phyloP scores from a whole-genome alignment of 148 eudicot species.

The Simmondsia chinensis region DNA sequence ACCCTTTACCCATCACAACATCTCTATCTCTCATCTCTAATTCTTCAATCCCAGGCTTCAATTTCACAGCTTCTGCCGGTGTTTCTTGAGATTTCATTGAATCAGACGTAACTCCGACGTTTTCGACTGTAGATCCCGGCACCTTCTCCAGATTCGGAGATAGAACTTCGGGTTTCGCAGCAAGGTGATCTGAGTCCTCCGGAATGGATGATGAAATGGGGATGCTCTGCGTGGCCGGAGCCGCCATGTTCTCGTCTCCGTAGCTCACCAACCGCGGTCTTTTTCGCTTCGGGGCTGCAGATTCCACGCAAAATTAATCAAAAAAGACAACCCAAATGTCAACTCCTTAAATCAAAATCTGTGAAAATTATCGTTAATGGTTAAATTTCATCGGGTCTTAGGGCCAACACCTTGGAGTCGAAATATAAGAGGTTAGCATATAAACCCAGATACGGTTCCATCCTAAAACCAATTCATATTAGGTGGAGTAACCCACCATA shows the following conservation, averaged over 20 bases:
- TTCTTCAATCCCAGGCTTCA: constrained; percentile 11
- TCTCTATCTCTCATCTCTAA: constrained; percentile 23
- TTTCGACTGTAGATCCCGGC: constrained; percentile 25
- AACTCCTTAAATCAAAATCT: background rate
- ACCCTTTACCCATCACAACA: constrained; percentile 21
- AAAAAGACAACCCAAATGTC: background rate
- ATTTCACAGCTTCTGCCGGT: background rate
- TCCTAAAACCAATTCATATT: no score
- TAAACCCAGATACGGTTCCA: no score
- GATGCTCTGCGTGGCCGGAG: constrained; percentile 17
- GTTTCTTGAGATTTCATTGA: constrained; percentile 10
- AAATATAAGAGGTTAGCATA: no score
- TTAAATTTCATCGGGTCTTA: no score
- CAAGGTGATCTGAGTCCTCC: constrained; percentile 22
- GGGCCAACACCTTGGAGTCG: no score
- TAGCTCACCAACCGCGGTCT: constrained; percentile 39
- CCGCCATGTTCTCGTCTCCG: constrained; percentile 18
- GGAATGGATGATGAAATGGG: constrained; percentile 10
- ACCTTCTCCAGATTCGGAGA: constrained; percentile 19
- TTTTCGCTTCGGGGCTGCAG: constrained; percentile 58
- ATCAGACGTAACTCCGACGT: constrained; percentile 15
- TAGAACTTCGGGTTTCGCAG: constrained; percentile 16
- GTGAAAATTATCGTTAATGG: background rate
- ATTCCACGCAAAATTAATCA: constrained; percentile 3
- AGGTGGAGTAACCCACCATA: no score